Base-by-base conservation (phyloP, 305 asterid genomes). In the Fraxinus paxiana region DNA sequence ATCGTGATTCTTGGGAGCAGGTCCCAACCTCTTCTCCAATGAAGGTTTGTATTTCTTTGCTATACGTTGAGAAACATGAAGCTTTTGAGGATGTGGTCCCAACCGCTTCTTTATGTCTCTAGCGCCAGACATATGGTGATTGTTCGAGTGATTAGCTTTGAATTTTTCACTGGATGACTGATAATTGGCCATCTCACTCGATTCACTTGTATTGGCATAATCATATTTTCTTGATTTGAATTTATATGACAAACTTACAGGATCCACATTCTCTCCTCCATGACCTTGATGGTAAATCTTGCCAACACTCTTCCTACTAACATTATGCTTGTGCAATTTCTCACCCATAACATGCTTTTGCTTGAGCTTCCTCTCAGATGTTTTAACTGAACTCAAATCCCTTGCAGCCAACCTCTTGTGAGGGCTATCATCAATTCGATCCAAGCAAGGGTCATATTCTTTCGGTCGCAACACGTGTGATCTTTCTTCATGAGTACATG, bases 81-180 rank as follows among this genome's bases (percentile, higher is more conserved):
- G 86, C 82, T 83, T 86, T 43, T 70, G 84, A 63, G 77, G 79
- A 80, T 74, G 54, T 24, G 91, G 92, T 54, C 92, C 94, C 79
- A 91, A 75, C 65, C 94, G 86, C 81, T 83, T 86, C 84, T 86
- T 92, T 77, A 92, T 83, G 86, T 90, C 94, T 80, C 90, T 83
- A 61, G 78, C 72, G 74, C 82, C 81, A 31, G 89, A 80, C 80
- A 76, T 82, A 74, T 41, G 41, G 77, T 85, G 65, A 77, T 84
- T 56, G 37, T 80, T 76, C 59, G 76, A 76, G 71, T 17, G 80
- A 61, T 82, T 79, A 13, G 89, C 31, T 71, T 63, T 38, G 59
- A 85, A 71, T 71, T 78, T 75, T 72, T 90, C 84, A 51, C 87
- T 78, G 17, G 87, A 80, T 69, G 87, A 86, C 71, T 76, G 83